Evolutionary conservation across 2,329 filamentous ascomycete species (phyloP), one percentile per base, ranked within the genome.

Genomic region (Drechslera avenae): DNA sequence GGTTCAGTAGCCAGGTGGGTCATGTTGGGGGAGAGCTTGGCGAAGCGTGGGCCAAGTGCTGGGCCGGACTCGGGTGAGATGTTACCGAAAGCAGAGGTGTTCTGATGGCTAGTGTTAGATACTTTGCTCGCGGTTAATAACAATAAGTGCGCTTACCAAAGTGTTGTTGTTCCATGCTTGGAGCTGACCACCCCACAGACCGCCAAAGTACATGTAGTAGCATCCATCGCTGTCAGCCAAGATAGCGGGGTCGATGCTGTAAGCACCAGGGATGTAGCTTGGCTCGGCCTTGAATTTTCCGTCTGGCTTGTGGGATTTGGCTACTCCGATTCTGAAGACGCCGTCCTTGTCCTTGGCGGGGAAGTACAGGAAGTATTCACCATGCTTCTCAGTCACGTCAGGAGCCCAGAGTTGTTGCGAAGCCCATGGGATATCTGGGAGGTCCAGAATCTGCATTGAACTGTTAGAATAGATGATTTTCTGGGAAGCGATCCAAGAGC

Each of bases 331-430:
- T 45, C 86, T 81, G 77, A 91, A 91, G 48, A 89, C 75, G 48
- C 82, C 83, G 26, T 84, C 71, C 66, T 84, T 80, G 70, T 90
- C 87, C 31, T 88, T 81, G 13, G 88, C 88, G 0, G 88, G 88
- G 76, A 90, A 91, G 75, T 85, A 89, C 1, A 91, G 79, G 72
- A 87, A 89, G 76, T 87, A 91, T 71, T 85, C 84, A 63, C 81
- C 86, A 68, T 86, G 78, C 64, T 83, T 84, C 62, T 70, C 73
- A 1, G 87, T 87, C 2, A 87, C 87, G 72, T 91, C 88, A 12
- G 88, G 88, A 0, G 88, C 88, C 88, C 88, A 91, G 39, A 91
- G 80, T 71, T 91, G 88, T 74, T 89, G 89, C 19, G 81, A 84
- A 0, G 85, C 88, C 88, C 88, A 91, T 23, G 87, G 86, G 35